Evolutionary conservation across 139 green algal genomes (phyloP), one percentile per base, ranked within the genome.

Genomic region (Coccomyxa sp.): DNA sequence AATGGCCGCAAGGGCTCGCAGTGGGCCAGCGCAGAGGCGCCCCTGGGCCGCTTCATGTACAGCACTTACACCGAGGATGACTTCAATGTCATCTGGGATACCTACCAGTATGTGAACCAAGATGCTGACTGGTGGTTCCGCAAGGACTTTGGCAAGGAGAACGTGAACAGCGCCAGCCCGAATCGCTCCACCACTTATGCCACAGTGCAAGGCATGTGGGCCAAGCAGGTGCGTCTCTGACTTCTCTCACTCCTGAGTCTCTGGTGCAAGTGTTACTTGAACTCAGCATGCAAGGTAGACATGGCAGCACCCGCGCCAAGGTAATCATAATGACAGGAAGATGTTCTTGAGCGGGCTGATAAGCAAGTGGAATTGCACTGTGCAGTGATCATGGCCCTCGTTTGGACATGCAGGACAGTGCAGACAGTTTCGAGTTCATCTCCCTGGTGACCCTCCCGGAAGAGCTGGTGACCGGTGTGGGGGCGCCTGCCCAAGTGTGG

Each of bases 81-180:
- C 77, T 90, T 85, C 60, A 27, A 85, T 0, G 76, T 85, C 79
- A 84, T 90, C 76, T 90, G 86, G 88, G 67, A 88, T 4, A 67
- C 58, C 71, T 91, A 93, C 63, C 60, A 83, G 0, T 91, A 88
- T 81, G 51, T 67, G 0, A 31, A 84, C 13, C 77, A 31, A 28
- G 58, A 77, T 25, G 21, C 63, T 25, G n/a, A 67, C 31, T 71
- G 81, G 27, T 89, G 86, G 86, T 84, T 88, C 58, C 78, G 76
- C 15, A 32, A 38, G 13, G 90, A 93, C 80, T 93, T 93, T 86
- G 90, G 90, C 38, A 93, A 93, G 78, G 79, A 76, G 66, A 90
- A 91, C 76, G 68, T 84, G 63, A 85, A 76, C 0, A 59, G 31
- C 30, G 83, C 63, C 1, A 45, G 31, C 27, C 85, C 88, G 13